Conservation (phyloP, 208 protist species). For the Giardia muris region DNA sequence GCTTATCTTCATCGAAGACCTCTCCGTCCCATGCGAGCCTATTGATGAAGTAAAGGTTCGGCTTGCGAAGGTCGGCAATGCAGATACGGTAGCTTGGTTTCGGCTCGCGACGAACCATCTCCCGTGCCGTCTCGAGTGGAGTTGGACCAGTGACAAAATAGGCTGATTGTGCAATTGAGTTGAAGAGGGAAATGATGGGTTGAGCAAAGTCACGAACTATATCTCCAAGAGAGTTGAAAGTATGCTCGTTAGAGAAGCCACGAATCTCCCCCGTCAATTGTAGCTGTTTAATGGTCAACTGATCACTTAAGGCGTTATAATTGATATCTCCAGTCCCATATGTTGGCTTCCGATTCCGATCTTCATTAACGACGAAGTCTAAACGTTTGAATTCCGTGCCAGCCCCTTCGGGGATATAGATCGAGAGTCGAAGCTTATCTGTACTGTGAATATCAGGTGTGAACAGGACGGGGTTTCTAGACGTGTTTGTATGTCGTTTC, state of each 20-base stretch:
- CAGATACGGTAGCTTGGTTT: background rate
- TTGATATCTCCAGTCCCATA: background rate
- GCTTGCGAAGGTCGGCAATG: background rate
- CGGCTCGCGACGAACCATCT: background rate
- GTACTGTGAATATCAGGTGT: background rate
- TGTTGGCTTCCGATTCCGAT: background rate
- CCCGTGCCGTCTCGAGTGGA: background rate
- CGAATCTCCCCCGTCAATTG: background rate
- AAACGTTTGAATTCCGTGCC: background rate
- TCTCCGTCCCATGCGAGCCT: background rate
- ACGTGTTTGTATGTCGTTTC: background rate
- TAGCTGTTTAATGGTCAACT: background rate
- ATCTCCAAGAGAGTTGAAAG: background rate
- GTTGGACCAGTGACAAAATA: background rate
- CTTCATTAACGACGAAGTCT: background rate
- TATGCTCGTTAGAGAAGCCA: background rate
- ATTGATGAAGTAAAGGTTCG: background rate
- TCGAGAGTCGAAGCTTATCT: background rate
- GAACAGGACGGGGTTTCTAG: background rate
- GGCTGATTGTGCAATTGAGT: background rate
- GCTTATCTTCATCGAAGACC: background rate
- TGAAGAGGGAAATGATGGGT: background rate
- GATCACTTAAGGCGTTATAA: background rate
- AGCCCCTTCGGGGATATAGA: background rate
- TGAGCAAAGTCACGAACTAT: background rate